These are phyloP conservation scores for Trametes sp. DNA, from an alignment of 1,284 basidiomycete species.

Conservation along the genomic window DNA sequence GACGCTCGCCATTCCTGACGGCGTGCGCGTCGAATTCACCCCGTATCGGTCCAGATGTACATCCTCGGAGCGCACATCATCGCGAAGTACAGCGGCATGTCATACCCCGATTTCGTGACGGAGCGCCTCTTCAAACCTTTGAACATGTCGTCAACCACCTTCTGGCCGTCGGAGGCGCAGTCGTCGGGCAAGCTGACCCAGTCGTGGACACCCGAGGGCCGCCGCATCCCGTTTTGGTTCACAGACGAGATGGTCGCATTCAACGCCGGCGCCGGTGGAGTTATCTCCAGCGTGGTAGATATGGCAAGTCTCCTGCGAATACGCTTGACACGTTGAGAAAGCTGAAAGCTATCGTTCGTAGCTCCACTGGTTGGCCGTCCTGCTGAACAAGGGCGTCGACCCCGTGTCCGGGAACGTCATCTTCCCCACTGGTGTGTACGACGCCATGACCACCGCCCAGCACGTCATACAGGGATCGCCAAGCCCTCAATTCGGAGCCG, in stretches of 20 bases:
- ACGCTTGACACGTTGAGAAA: no score
- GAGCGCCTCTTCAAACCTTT: constrained; percentile 43
- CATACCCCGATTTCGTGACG: constrained; percentile 41
- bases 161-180: constrained; percentile 44
- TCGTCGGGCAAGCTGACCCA: constrained; percentile 44
- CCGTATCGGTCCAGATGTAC: constrained; percentile 20
- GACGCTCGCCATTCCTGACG: background rate
- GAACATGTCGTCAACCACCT: constrained; percentile 44
- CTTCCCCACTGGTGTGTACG: constrained; percentile 37
- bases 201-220: constrained; percentile 34
- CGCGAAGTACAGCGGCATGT: constrained; percentile 42
- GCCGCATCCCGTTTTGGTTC: constrained; percentile 42
- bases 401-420: constrained; percentile 37
- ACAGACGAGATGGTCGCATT: constrained; percentile 34
- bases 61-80: constrained; percentile 42
- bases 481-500: constrained; percentile 7
- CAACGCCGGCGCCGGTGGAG: constrained; percentile 43
- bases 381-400: constrained; percentile 40
- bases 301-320: constrained; percentile 33
- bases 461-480: constrained; percentile 24
- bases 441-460: constrained; percentile 40
- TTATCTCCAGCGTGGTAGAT: constrained; percentile 44
- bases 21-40: no score
- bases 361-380: constrained; percentile 42
- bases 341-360: no score